These are phyloP conservation scores for Thoreauomyces humboldtii DNA, from an alignment of 192 early-diverging fungal genomes.

Conservation along the genomic window DNA sequence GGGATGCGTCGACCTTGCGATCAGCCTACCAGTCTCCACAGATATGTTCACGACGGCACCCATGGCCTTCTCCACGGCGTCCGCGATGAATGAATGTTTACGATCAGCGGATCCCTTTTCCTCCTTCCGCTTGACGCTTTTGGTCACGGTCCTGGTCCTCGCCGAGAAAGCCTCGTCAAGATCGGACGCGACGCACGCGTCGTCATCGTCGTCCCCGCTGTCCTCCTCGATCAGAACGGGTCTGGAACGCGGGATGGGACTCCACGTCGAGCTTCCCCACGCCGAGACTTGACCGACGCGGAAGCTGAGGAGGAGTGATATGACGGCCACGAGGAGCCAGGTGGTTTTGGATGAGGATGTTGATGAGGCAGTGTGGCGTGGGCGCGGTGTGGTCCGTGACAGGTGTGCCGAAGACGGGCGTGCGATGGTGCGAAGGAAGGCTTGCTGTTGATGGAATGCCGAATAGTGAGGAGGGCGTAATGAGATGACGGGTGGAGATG, in stretches of 20 bases:
- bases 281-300: constrained; percentile 11
- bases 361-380: too few species aligned
- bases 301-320: neutral
- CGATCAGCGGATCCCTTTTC: neutral
- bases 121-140: neutral
- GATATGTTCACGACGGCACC: constrained; percentile 49
- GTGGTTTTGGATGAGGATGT: too few species aligned
- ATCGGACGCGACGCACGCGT: neutral
- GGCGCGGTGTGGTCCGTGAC: too few species aligned
- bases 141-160: neutral
- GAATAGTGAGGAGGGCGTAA: neutral
- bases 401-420: too few species aligned
- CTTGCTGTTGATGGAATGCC: neutral
- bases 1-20: neutral
- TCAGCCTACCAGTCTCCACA: constrained; percentile 39
- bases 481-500: too few species aligned
- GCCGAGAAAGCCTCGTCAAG: neutral
- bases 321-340: neutral
- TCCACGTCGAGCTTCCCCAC: constrained; percentile 16
- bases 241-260: neutral
- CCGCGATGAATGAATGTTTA: constrained; percentile 41
- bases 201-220: neutral
- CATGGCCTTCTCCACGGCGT: constrained; percentile 44
- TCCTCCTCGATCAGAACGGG: neutral
- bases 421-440: neutral